These are phyloP conservation scores for Sanghuangporus baumii DNA, from an alignment of 1,284 basidiomycete species.

Conservation along the genomic window DNA sequence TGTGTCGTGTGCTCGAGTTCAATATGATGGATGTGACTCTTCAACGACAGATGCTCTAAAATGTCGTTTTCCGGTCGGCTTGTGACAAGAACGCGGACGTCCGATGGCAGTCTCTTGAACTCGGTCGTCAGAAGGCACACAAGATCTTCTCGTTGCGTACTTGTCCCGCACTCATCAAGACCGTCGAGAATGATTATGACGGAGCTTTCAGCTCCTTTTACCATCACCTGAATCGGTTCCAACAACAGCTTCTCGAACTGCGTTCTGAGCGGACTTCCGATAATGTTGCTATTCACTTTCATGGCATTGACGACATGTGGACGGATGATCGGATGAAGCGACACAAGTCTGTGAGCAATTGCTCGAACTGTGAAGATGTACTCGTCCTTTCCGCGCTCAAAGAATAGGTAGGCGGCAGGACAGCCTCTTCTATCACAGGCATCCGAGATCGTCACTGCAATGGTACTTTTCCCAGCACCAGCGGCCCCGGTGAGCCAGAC, in stretches of 20 bases:
- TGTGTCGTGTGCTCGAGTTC: not conserved
- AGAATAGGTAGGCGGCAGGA: not conserved
- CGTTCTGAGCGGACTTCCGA: not conserved
- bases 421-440: not conserved
- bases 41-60: not conserved
- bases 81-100: not conserved
- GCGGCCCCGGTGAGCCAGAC: not conserved
- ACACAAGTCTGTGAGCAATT: not conserved
- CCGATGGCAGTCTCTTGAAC: not conserved
- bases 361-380: not conserved
- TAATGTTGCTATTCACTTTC: not conserved
- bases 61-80: not conserved
- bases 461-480: not conserved
- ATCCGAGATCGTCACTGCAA: not conserved
- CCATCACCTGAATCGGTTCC: not conserved
- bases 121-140: not conserved
- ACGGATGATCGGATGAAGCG: not conserved
- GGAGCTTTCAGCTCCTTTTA: not conserved
- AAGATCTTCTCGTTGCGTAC: not conserved
- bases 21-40: not conserved
- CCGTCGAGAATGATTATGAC: not conserved
- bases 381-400: not conserved
- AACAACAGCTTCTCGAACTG: not conserved
- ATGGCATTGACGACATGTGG: not conserved
- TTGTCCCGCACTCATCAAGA: not conserved